Conservation (phyloP, 495 filamentous ascomycete genomes). For the Pseudevernia furfuracea region DNA sequence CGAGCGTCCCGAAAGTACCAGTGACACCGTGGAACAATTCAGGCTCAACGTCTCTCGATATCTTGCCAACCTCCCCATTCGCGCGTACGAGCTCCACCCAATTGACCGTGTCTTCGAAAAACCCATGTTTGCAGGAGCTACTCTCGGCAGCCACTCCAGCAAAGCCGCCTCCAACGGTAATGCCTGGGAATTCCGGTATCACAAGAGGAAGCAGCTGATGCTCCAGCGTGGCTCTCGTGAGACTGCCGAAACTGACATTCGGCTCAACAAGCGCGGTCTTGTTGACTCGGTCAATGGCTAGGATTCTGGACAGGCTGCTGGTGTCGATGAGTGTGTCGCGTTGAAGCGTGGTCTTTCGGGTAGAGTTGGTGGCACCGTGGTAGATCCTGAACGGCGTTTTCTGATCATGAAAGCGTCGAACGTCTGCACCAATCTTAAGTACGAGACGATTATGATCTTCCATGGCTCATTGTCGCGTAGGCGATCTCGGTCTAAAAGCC, state of each 20-base stretch:
- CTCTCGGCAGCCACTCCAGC: conserved; percentile 47
- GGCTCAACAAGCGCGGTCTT: conserved; percentile 43
- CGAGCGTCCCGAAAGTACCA: conserved; percentile 45
- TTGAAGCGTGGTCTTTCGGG: conserved; percentile 41
- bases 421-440: background rate
- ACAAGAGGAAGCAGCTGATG: conserved; percentile 43
- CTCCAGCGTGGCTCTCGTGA: conserved; percentile 36
- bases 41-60: conserved; percentile 31
- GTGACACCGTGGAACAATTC: conserved; percentile 49
- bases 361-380: conserved; percentile 71
- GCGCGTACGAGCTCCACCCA: conserved; percentile 47
- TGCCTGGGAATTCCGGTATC: conserved; percentile 50
- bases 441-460: background rate
- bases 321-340: conserved; percentile 49
- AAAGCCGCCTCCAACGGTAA: conserved; percentile 50
- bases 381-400: conserved; percentile 58
- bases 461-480: background rate
- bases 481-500: background rate
- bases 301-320: conserved; percentile 45
- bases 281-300: conserved; percentile 39
- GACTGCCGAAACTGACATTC: conserved; percentile 44
- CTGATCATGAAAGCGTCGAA: conserved; percentile 21
- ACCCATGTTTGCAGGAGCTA: conserved; percentile 47
- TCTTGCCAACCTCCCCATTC: conserved; percentile 41
- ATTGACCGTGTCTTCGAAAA: conserved; percentile 45